phyloP scores from a whole-genome alignment of 768 basidiomycete species.

The Boletus fagicola region DNA sequence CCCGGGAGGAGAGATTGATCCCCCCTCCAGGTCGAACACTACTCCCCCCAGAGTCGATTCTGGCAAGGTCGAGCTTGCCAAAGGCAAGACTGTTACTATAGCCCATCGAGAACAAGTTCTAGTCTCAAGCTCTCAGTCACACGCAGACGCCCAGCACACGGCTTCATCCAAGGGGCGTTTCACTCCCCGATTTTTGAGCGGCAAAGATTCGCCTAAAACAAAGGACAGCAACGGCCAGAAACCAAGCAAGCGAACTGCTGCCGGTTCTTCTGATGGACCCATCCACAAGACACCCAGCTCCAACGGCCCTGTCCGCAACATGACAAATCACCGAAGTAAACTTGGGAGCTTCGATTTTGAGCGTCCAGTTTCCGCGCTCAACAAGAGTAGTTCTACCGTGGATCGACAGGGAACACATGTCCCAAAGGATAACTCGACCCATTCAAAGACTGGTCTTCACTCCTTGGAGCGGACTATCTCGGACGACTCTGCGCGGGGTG shows the following conservation, averaged over 20 bases:
- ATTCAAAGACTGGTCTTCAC: slow-evolving; percentile 15
- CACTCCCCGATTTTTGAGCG: slow-evolving; percentile 31
- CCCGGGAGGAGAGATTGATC: slow-evolving; percentile 15
- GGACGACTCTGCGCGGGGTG: slow-evolving; percentile 24
- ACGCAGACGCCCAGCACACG: not conserved
- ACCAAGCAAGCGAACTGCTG: slow-evolving; percentile 22
- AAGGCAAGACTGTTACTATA: slow-evolving; percentile 17
- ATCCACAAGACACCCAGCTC: slow-evolving; percentile 10
- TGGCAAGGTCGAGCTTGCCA: slow-evolving; percentile 8
- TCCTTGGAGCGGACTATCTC: slow-evolving; percentile 28
- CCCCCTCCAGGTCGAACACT: slow-evolving; percentile 3
- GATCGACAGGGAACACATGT: slow-evolving; percentile 15
- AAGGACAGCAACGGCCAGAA: slow-evolving; percentile 25
- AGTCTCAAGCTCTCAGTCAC: slow-evolving; percentile 24
- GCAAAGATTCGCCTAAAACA: slow-evolving; percentile 25
- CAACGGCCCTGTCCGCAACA: slow-evolving; percentile 24
- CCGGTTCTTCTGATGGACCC: slow-evolving; percentile 8
- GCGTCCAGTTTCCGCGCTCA: slow-evolving; percentile 49
- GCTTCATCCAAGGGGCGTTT: slow-evolving; percentile 26
- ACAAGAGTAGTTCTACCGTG: slow-evolving; percentile 29
- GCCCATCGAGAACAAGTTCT: slow-evolving; percentile 29
- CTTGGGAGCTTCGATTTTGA: slow-evolving; percentile 80
- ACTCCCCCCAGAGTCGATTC: slow-evolving; percentile 10
- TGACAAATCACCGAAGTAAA: slow-evolving; percentile 46
- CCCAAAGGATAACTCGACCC: slow-evolving; percentile 5